Conservation (phyloP, 2,329 filamentous ascomycete species). For the Colletotrichum destructivum region DNA sequence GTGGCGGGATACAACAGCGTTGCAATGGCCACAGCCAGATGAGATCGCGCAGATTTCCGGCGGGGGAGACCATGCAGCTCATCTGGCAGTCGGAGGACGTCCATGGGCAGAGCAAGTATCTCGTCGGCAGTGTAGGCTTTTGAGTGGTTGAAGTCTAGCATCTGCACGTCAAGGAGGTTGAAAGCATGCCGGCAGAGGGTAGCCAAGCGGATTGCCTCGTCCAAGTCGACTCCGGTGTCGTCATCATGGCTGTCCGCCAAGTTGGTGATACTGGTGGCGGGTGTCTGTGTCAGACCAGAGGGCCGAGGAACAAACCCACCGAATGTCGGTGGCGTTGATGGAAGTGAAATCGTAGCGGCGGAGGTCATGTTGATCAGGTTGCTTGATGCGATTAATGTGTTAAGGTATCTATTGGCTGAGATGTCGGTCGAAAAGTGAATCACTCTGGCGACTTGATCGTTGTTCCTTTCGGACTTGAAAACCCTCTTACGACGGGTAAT, state of each 20-base stretch:
- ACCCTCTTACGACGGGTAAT: not conserved
- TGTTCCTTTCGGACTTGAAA: not conserved
- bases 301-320: conserved; percentile 8
- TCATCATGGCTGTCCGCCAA: conserved; percentile 5
- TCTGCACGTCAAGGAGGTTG: conserved; percentile 46
- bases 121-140: conserved; percentile 53
- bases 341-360: conserved; percentile 50
- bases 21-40: conserved; percentile 51
- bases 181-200: conserved; percentile 50
- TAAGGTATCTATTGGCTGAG: not conserved
- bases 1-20: conserved; percentile 52
- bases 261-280: not conserved
- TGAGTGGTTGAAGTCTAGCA: conserved; percentile 50
- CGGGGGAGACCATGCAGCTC: conserved; percentile 53
- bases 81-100: conserved; percentile 49
- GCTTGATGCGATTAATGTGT: not conserved
- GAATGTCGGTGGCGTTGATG: conserved; percentile 33
- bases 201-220: conserved; percentile 49
- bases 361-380: conserved; percentile 48
- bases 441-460: not conserved
- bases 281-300: conserved; percentile 16
- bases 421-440: not conserved
- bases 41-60: conserved; percentile 52
- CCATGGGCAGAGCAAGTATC: conserved; percentile 53
- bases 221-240: conserved; percentile 24